Base-by-base conservation (phyloP, 768 basidiomycete genomes). In the Tylopilus vinaceipallidus region DNA sequence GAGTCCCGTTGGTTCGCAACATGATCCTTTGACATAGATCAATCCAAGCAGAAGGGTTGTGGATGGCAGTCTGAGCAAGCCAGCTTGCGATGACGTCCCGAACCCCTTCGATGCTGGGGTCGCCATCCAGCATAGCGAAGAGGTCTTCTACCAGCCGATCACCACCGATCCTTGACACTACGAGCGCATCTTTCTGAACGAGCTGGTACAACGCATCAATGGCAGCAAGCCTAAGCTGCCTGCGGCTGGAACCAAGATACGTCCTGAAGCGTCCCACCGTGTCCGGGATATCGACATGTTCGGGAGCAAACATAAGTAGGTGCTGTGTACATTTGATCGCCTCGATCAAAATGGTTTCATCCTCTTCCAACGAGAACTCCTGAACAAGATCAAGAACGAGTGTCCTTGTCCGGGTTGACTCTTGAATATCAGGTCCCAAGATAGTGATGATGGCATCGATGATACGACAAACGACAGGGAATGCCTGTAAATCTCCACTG, bases 151-250 rank as follows among this genome's bases (percentile, higher is more conserved):
- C 97, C 6, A 99, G 78, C 20, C 80, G 81, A 69, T 98, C 95
- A 2, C 97, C 97, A 16, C 95, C 97, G 0, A 98, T 71, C 61
- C 88, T 90, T 7, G 93, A 95, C 79, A 98, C 91, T 2, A 84
- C 75, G 13, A 94, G 69, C 0, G 94, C 95, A 69, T 98, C 94
- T 56, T 90, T 87, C 68, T 98, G 97, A 1, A 98, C 93, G 23
- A 98, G 88, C 60, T 98, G 95, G 66, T 99, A 99, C 6, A 99
- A 72, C 0, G 91, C 93, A 63, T 98, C 92, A 67, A 98, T 95
- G 0, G 95, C 91, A 11, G 95, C 94, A 6, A 95, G 78, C 69
- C 95, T 97, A 47, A 97, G 78, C 6, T 92, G 89, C 34, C 92
- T 74, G 14, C 90, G 79, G 9, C 86, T 77, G 1, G 93, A 95